Evolutionary conservation across 768 basidiomycete genomes (phyloP).

Genomic region (Calocera viscosa): DNA sequence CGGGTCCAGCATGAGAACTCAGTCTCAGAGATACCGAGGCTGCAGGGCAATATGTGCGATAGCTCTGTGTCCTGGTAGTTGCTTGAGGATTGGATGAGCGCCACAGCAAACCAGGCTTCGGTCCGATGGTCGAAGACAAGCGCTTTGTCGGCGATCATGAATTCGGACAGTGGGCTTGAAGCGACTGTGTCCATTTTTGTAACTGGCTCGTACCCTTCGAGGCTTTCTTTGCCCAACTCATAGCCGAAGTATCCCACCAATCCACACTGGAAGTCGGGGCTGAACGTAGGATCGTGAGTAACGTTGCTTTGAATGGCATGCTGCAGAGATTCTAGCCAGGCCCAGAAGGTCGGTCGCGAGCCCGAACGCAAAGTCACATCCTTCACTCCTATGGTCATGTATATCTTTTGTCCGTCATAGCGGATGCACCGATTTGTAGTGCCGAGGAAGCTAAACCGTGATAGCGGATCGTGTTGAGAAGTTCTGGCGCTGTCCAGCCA

Average conservation of each 20-base stretch:
- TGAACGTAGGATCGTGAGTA: background rate
- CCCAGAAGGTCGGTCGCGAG: background rate
- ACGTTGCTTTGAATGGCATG: background rate
- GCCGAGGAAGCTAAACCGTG: background rate
- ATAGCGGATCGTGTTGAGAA: background rate
- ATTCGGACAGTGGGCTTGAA: constrained; percentile 11
- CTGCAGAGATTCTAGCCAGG: background rate
- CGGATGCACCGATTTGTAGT: background rate
- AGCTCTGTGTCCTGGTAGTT: background rate
- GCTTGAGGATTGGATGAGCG: background rate
- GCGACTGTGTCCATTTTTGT: background rate
- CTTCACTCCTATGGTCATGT: background rate
- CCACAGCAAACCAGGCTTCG: background rate
- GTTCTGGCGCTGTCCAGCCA: constrained; percentile 4
- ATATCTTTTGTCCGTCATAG: background rate
- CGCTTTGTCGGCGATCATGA: background rate
- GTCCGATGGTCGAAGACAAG: constrained; percentile 16
- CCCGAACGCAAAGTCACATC: background rate
- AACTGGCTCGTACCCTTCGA: background rate
- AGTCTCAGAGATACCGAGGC: background rate
- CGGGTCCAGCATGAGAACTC: background rate
- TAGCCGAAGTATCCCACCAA: constrained; percentile 67
- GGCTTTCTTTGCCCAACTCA: constrained; percentile 49
- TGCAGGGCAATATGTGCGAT: background rate
- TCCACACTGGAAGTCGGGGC: constrained; percentile 58